Conservation (phyloP, 768 basidiomycete genomes). For the Calocybe cyanea region DNA sequence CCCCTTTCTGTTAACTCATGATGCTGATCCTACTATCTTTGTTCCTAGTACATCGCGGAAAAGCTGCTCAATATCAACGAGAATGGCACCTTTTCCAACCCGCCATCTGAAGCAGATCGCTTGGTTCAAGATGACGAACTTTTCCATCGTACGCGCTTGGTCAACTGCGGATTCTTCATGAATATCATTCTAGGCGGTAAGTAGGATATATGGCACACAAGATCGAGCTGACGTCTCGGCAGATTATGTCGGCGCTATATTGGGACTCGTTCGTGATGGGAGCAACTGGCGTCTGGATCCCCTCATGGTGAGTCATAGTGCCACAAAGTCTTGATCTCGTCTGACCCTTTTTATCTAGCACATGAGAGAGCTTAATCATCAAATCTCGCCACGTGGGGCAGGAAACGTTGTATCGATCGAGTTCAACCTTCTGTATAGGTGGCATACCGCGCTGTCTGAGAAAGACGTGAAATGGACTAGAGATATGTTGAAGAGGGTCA, state of each 20-base stretch:
- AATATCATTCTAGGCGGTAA: conserved; percentile 59
- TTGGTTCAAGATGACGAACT: conserved; percentile 69
- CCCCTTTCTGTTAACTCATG: no score
- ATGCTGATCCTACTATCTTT: no score
- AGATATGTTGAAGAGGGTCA: conserved; percentile 38
- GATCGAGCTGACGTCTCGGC: not conserved
- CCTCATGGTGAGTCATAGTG: conserved; percentile 41
- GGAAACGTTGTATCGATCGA: conserved; percentile 78
- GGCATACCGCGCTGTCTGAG: conserved; percentile 62
- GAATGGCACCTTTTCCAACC: conserved; percentile 37
- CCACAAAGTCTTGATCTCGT: not conserved
- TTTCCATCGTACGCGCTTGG: conserved; percentile 67
- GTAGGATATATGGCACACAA: not conserved
- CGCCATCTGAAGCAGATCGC: conserved; percentile 20
- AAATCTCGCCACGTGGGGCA: conserved; percentile 56
- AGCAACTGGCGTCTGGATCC: conserved; percentile 67
- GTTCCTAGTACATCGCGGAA: conserved; percentile 60
- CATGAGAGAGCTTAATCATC: conserved; percentile 48
- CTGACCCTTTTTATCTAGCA: conserved; percentile 28
- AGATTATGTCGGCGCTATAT: conserved; percentile 75
- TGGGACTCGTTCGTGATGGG: conserved; percentile 65
- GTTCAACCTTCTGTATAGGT: conserved; percentile 63
- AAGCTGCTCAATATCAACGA: conserved; percentile 72
- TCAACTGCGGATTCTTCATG: conserved; percentile 73
- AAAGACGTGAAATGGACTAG: conserved; percentile 56